Percentiles rank a stretch among this genome's conserved stretches.
Conservation (phyloP, 768 basidiomycete species). For the Guyanaporus albipodus region DNA sequence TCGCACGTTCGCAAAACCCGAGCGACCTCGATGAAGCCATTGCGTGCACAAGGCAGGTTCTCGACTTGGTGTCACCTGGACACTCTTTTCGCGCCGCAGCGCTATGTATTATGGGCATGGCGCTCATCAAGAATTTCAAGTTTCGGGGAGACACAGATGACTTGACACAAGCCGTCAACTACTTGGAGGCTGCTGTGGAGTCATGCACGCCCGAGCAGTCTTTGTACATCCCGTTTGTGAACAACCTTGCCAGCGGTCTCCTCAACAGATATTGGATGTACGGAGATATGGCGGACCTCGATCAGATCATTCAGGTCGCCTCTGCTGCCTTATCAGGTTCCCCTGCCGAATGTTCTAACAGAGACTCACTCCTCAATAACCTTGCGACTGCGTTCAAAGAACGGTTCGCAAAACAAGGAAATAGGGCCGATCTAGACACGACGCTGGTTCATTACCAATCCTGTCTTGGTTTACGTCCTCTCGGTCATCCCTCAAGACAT, state of each 20-base stretch:
- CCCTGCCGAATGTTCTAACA: conserved; percentile 5
- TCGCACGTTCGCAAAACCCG: conserved; percentile 17
- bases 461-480: conserved; percentile 21
- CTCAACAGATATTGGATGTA: conserved; percentile 15
- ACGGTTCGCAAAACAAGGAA: conserved; percentile 15
- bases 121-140: conserved; percentile 20
- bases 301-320: conserved; percentile 13
- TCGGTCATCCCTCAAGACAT: conserved; percentile 13
- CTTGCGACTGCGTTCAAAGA: conserved; percentile 13
- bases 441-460: conserved; percentile 13
- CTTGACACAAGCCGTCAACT: conserved; percentile 16
- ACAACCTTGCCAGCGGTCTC: conserved; percentile 17
- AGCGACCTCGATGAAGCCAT: conserved; percentile 28
- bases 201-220: conserved; percentile 9
- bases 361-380: conserved; percentile 24
- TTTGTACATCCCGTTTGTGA: conserved; percentile 14
- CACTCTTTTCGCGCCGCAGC: conserved; percentile 13
- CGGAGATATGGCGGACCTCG: conserved; percentile 21
- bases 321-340: conserved; percentile 6
- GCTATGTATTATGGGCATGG: conserved; percentile 19
- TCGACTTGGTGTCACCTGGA: conserved; percentile 20
- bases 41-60: conserved; percentile 8
- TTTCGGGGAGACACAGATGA: conserved; percentile 19
- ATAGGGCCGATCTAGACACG: conserved; percentile 15
- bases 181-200: conserved; percentile 11